phyloP scores from a whole-genome alignment of 2,329 filamentous ascomycete genomes.

The Amauroascus niger region DNA sequence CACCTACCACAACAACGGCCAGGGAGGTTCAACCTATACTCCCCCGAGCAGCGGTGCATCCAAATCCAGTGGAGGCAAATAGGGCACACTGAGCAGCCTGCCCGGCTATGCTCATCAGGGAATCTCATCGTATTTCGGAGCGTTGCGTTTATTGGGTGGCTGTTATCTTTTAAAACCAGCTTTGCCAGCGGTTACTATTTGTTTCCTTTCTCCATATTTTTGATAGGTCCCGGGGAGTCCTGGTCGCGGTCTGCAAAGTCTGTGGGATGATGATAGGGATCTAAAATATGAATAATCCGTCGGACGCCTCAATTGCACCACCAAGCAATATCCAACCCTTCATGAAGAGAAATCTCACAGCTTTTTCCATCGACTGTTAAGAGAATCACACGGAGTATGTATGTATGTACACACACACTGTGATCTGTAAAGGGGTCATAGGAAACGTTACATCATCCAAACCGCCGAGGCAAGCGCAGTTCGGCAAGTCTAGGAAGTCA shows the following conservation, averaged over 20 bases:
- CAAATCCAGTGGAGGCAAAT: slow-evolving; percentile 1
- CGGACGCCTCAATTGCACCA: too few relatives aligned
- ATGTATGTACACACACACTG: too few relatives aligned
- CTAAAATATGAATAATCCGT: too few relatives aligned
- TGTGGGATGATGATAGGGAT: too few relatives aligned
- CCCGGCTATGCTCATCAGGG: not conserved
- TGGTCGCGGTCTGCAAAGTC: too few relatives aligned
- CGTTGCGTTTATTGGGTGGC: too few relatives aligned
- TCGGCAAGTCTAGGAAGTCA: not conserved
- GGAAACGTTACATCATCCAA: not conserved
- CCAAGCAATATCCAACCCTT: too few relatives aligned
- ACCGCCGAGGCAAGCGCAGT: slow-evolving; percentile 5
- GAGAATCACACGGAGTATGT: not conserved
- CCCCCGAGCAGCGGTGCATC: slow-evolving; percentile 39
- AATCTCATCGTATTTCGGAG: not conserved
- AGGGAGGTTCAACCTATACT: slow-evolving; percentile 52
- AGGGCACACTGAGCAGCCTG: not conserved
- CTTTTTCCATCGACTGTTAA: not conserved
- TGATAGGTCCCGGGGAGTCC: too few relatives aligned
- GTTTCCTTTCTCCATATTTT: too few relatives aligned
- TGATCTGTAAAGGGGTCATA: not conserved
- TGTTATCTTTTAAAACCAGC: too few relatives aligned
- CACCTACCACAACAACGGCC: slow-evolving; percentile 57
- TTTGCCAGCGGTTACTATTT: too few relatives aligned
- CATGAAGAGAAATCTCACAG: too few relatives aligned